Conservation (phyloP, 2,329 filamentous ascomycete species). For the Cladosporium phlei region DNA sequence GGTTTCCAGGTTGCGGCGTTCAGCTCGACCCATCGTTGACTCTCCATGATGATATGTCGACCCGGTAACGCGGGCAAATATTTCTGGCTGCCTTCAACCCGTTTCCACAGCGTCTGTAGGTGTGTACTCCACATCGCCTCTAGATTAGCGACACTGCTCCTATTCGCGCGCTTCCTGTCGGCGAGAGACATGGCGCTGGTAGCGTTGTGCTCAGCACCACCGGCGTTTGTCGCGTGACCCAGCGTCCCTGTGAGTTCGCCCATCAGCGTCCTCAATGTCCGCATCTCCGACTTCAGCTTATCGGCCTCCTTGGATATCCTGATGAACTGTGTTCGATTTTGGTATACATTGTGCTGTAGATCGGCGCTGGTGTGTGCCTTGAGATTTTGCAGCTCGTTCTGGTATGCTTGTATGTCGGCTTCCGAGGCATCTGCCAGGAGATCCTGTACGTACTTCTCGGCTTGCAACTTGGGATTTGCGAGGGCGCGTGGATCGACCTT, state of each 20-base stretch:
- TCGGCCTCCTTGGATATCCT: slow-evolving; percentile 99
- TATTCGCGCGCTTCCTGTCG: slow-evolving; percentile 62
- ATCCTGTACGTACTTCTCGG: slow-evolving; percentile 63
- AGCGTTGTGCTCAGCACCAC: slow-evolving; percentile 32
- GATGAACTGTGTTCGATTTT: slow-evolving; percentile 97
- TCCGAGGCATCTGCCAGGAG: slow-evolving; percentile 81
- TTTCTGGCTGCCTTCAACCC: slow-evolving; percentile 95
- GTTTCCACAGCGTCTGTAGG: slow-evolving; percentile 82
- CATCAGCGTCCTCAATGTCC: slow-evolving; percentile 83
- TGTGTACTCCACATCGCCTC: slow-evolving; percentile 65
- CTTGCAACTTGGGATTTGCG: slow-evolving; percentile 69
- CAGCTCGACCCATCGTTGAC: slow-evolving; percentile 88
- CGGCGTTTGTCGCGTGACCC: slow-evolving; percentile 43
- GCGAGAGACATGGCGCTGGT: slow-evolving; percentile 30
- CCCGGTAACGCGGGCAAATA: slow-evolving; percentile 85
- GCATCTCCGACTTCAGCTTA: slow-evolving; percentile 95
- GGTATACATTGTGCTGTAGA: slow-evolving; percentile 90
- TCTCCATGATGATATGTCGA: slow-evolving; percentile 92
- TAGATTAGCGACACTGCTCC: slow-evolving; percentile 78
- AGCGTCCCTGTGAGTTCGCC: slow-evolving; percentile 66
- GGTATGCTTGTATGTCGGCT: slow-evolving; percentile 78
- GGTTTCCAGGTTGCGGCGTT: slow-evolving; percentile 98
- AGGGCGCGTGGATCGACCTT: slow-evolving; percentile 72
- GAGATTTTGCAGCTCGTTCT: slow-evolving; percentile 68
- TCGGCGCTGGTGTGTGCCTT: slow-evolving; percentile 76